phyloP scores from a whole-genome alignment of 2,329 filamentous ascomycete genomes.

The Pyrenophora graminea region DNA sequence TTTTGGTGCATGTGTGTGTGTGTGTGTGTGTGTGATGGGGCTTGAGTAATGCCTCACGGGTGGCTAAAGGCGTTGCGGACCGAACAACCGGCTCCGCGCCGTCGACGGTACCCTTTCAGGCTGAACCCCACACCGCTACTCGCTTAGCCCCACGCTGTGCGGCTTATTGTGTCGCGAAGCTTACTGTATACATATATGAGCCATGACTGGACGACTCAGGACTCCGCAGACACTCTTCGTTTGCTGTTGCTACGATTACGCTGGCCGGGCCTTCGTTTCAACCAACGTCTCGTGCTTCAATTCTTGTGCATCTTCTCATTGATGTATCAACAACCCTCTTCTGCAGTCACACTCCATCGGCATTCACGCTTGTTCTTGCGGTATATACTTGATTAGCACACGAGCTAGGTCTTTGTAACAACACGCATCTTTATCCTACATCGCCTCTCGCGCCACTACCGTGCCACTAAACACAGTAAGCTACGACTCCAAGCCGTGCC shows the following conservation, averaged over 20 bases:
- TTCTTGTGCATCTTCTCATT: conserved; percentile 3
- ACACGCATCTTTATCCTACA: conserved; percentile 12
- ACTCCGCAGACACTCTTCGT: conserved; percentile 11
- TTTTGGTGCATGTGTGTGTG: background rate
- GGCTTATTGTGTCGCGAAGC: conserved; percentile 28
- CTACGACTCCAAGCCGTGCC: conserved; percentile 28
- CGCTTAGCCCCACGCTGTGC: conserved; percentile 40
- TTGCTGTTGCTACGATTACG: conserved; percentile 3
- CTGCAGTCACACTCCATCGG: conserved; percentile 7
- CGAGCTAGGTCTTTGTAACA: conserved; percentile 14
- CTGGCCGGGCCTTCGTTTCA: conserved; percentile 6
- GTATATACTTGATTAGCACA: conserved; percentile 9
- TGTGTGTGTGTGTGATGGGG: background rate
- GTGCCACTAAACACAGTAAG: conserved; percentile 37
- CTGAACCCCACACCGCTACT: conserved; percentile 38
- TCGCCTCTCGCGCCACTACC: conserved; percentile 14
- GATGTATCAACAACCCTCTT: conserved; percentile 9
- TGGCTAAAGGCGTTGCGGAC: conserved; percentile 41
- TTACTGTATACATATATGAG: conserved; percentile 20
- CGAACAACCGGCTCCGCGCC: conserved; percentile 38
- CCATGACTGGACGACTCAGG: conserved; percentile 13
- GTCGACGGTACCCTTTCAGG: conserved; percentile 29
- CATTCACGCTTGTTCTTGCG: conserved; percentile 5
- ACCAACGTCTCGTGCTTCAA: conserved; percentile 3
- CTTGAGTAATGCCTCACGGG: conserved; percentile 1